Evolutionary conservation across 1,284 basidiomycete species (phyloP).

Genomic region (Marasmius tenuissimus): DNA sequence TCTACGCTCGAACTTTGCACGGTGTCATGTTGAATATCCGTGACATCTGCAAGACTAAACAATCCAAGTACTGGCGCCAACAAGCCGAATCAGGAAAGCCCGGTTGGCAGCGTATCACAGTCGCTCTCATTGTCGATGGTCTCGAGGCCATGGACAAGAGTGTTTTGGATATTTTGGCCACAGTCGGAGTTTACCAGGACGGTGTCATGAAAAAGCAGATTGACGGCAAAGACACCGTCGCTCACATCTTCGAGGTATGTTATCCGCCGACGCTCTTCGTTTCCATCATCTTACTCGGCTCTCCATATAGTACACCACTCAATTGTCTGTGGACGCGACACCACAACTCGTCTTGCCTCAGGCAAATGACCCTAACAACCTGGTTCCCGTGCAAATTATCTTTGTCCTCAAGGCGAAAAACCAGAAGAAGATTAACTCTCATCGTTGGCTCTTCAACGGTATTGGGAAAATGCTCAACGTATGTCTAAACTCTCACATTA

Average conservation of each 20-base stretch:
- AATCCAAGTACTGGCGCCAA: constrained; percentile 90
- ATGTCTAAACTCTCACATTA: constrained; percentile 12
- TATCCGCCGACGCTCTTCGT: not conserved
- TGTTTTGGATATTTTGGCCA: constrained; percentile 85
- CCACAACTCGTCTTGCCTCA: constrained; percentile 91
- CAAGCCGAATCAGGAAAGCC: constrained; percentile 85
- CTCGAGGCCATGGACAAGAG: constrained; percentile 96
- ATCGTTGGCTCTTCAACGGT: constrained; percentile 98
- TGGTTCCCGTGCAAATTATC: constrained; percentile 96
- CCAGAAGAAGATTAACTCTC: constrained; percentile 96
- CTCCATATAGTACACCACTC: constrained; percentile 74
- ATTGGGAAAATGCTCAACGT: constrained; percentile 84
- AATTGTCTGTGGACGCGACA: constrained; percentile 86
- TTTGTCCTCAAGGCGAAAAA: constrained; percentile 96
- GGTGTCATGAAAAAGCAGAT: constrained; percentile 95
- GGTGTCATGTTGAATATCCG: constrained; percentile 98
- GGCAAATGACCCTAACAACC: constrained; percentile 84
- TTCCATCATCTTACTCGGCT: constrained; percentile 4
- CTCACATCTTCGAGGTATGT: constrained; percentile 84
- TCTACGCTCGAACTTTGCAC: constrained; percentile 91
- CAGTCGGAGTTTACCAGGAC: constrained; percentile 89
- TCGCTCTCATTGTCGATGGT: constrained; percentile 92
- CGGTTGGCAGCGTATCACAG: constrained; percentile 93
- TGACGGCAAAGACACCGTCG: constrained; percentile 92
- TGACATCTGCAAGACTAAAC: constrained; percentile 96